These are phyloP conservation scores for Voacanga thouarsii DNA, from an alignment of 257 asterid species.

Conservation along the genomic window DNA sequence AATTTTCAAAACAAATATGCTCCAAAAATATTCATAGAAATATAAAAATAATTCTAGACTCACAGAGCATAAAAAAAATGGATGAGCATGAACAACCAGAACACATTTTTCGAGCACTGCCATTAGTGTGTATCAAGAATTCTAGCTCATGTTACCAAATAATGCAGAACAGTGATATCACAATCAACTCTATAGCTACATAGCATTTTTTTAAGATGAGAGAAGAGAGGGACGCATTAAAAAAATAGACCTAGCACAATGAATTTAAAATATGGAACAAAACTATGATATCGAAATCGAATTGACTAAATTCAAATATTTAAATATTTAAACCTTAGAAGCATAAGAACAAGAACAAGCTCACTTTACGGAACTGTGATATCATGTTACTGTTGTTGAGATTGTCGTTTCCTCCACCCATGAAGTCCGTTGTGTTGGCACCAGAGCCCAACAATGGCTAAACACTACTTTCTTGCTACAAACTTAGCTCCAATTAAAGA, in stretches of 20 bases:
- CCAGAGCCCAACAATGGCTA: not conserved
- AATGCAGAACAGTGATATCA: not conserved
- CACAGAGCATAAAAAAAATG: no score
- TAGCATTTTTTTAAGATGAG: slow-evolving; percentile 4
- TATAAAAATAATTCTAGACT: no score
- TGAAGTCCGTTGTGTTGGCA: slow-evolving; percentile 52
- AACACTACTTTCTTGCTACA: not conserved
- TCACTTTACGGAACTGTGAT: no score
- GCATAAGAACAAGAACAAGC: no score
- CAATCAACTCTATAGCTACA: not conserved
- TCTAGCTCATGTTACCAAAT: not conserved
- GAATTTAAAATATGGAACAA: slow-evolving; percentile 31
- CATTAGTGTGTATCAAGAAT: not conserved
- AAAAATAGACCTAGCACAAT: slow-evolving; percentile 43
- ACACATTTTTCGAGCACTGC: not conserved
- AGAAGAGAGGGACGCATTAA: slow-evolving; percentile 31
- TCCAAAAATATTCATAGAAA: no score
- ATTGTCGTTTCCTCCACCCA: slow-evolving; percentile 47
- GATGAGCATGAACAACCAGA: no score
- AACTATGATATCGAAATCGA: slow-evolving; percentile 15
- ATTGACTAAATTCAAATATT: slow-evolving; percentile 14
- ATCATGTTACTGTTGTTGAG: slow-evolving; percentile 61
- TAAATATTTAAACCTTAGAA: no score
- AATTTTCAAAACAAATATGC: no score
- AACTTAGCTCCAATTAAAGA: not conserved